These are phyloP conservation scores for Rutstroemia sp. DNA, from an alignment of 2,329 filamentous ascomycete species.

Conservation along the genomic window DNA sequence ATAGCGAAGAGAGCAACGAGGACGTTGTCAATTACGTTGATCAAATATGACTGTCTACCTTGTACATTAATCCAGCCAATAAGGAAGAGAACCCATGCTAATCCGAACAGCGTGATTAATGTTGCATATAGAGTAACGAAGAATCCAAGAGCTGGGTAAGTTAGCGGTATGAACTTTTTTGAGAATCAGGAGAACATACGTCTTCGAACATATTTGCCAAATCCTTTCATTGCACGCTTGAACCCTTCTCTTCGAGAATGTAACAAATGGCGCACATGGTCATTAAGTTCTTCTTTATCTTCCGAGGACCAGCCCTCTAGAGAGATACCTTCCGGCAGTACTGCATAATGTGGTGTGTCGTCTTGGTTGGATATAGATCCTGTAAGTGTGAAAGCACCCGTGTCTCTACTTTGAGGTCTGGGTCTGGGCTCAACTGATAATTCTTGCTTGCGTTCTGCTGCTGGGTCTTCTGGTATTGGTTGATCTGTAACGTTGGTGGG, in stretches of 20 bases:
- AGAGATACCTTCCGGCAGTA: constrained; percentile 65
- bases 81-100: constrained; percentile 85
- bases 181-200: constrained; percentile 39
- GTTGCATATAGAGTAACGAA: constrained; percentile 77
- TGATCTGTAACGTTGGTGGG: constrained; percentile 23
- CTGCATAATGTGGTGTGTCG: constrained; percentile 57
- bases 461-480: constrained; percentile 7
- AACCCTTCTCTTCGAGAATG: constrained; percentile 75
- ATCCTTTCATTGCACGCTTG: constrained; percentile 72
- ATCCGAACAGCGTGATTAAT: constrained; percentile 75
- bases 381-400: constrained; percentile 27
- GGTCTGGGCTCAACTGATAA: neutral
- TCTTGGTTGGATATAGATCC: constrained; percentile 63
- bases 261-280: constrained; percentile 78
- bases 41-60: constrained; percentile 58
- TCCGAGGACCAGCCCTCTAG: constrained; percentile 68
- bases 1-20: constrained; percentile 64
- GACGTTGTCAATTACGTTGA: constrained; percentile 64
- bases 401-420: constrained; percentile 17
- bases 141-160: constrained; percentile 59
- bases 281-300: constrained; percentile 71
- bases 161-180: constrained; percentile 13
- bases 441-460: constrained; percentile 8
- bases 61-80: constrained; percentile 87
- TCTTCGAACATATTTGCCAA: constrained; percentile 68